A percentile compares a stretch with the other conserved stretches of the same genome.
Conservation (phyloP, 2,329 filamentous ascomycete genomes). For the Cladorrhinum sp. region DNA sequence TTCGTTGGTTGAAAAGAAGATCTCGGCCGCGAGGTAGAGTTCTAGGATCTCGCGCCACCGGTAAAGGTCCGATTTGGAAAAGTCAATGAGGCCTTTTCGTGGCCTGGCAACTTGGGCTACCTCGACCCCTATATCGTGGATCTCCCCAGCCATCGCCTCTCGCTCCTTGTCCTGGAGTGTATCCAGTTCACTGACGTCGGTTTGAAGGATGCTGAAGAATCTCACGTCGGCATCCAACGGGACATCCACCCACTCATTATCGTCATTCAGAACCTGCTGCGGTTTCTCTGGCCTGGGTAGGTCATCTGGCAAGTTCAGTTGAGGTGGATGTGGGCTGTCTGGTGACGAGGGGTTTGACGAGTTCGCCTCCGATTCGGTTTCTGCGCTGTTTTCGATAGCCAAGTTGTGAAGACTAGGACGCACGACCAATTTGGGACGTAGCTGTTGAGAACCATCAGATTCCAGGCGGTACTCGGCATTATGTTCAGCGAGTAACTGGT, state of each 20-base stretch:
- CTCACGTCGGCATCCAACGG: conserved; percentile 73
- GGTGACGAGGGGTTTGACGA: conserved; percentile 1
- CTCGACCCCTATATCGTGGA: conserved; percentile 61
- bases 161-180: conserved; percentile 65
- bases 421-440: conserved; percentile 28
- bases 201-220: conserved; percentile 75
- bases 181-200: conserved; percentile 68
- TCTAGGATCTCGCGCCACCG: conserved; percentile 81
- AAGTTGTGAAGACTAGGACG: conserved; percentile 46
- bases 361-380: conserved; percentile 4
- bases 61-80: conserved; percentile 64
- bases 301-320: background rate
- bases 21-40: conserved; percentile 71
- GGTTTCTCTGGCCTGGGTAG: background rate
- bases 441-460: conserved; percentile 18
- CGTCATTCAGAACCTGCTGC: conserved; percentile 6
- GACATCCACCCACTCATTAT: conserved; percentile 58
- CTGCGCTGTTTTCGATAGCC: conserved; percentile 31
- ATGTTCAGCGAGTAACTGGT: conserved; percentile 57
- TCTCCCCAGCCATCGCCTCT: conserved; percentile 58
- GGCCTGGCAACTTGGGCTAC: conserved; percentile 65
- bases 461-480: conserved; percentile 37
- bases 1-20: conserved; percentile 81
- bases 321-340: background rate
- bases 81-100: conserved; percentile 39